These are phyloP conservation scores for Xylaria sp. DNA, from an alignment of 2,329 filamentous ascomycete genomes.

Conservation along the genomic window DNA sequence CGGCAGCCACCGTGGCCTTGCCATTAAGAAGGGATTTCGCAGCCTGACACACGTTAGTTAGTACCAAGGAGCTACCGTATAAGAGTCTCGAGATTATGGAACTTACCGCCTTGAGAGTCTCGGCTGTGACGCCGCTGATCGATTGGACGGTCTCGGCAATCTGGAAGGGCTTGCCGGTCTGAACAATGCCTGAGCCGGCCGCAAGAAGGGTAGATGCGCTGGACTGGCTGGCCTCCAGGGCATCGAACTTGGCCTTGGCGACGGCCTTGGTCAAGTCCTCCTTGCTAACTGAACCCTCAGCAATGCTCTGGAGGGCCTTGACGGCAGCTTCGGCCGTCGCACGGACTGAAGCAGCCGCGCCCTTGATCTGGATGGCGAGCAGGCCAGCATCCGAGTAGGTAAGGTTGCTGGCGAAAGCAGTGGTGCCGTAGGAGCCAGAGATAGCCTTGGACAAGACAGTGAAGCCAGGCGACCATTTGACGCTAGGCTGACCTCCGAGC, in stretches of 20 bases:
- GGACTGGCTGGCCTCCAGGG: constrained; percentile 75
- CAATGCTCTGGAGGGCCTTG: constrained; percentile 75
- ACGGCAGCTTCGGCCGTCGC: constrained; percentile 71
- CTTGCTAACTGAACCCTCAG: constrained; percentile 67
- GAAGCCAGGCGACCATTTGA: constrained; percentile 96
- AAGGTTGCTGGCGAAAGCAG: constrained; percentile 67
- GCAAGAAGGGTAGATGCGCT: constrained; percentile 72
- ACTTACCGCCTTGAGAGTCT: constrained; percentile 81
- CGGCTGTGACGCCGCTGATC: constrained; percentile 74
- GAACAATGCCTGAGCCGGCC: constrained; percentile 78
- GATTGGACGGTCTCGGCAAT: constrained; percentile 72
- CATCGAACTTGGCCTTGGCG: constrained; percentile 88
- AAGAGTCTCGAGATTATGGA: constrained; percentile 1
- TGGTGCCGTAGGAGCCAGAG: constrained; percentile 59
- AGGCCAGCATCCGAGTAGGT: constrained; percentile 94
- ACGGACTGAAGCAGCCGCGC: constrained; percentile 66
- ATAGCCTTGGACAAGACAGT: constrained; percentile 79
- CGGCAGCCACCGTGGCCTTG: constrained; percentile 83
- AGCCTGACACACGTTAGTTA: constrained; percentile 51
- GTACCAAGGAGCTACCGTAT: constrained; percentile 8
- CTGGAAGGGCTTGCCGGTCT: constrained; percentile 77
- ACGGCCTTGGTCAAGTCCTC: constrained; percentile 90
- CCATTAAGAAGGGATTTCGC: constrained; percentile 81
- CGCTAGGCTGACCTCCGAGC: constrained; percentile 80
- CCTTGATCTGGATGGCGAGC: constrained; percentile 74